Conservation (phyloP, 495 filamentous ascomycete genomes). For the Talaromyces wortmannii region DNA sequence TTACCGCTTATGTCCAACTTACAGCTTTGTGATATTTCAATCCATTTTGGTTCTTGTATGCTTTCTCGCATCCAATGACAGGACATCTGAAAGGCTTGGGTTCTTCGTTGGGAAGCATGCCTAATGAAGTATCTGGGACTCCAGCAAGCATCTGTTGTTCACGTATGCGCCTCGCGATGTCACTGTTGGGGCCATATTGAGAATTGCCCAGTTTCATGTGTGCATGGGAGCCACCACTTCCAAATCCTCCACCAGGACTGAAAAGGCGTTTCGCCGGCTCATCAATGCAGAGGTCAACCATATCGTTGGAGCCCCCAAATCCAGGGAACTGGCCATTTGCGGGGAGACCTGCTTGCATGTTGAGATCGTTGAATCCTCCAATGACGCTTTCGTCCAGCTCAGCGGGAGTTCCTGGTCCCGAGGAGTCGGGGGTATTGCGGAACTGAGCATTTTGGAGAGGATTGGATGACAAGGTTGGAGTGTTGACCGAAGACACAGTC, state of each 20-base stretch:
- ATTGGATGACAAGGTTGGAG: constrained; percentile 71
- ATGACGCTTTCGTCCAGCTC: constrained; percentile 56
- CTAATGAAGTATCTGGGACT: constrained; percentile 44
- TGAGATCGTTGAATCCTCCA: constrained; percentile 39
- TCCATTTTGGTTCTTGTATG: constrained; percentile 99
- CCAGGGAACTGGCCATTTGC: constrained; percentile 44
- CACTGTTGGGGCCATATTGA: constrained; percentile 68
- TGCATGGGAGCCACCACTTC: constrained; percentile 54
- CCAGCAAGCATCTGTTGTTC: constrained; percentile 69
- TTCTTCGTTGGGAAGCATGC: constrained; percentile 54
- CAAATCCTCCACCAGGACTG: constrained; percentile 72
- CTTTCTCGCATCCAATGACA: constrained; percentile 98
- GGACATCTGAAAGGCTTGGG: constrained; percentile 96
- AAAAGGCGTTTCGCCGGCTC: constrained; percentile 92
- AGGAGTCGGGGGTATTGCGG: constrained; percentile 65
- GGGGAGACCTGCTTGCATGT: constrained; percentile 53
- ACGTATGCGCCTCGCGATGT: constrained; percentile 60
- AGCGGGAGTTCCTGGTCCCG: constrained; percentile 65
- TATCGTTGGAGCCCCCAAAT: constrained; percentile 41
- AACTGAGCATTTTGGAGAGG: constrained; percentile 58
- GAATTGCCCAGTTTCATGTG: constrained; percentile 65
- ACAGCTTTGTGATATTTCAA: constrained; percentile 79
- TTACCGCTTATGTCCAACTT: constrained; percentile 22
- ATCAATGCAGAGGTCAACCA: constrained; percentile 79
- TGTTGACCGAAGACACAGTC: constrained; percentile 96